These are phyloP conservation scores for Ganoderma meredithae DNA, from an alignment of 1,284 basidiomycete genomes.

Conservation along the genomic window DNA sequence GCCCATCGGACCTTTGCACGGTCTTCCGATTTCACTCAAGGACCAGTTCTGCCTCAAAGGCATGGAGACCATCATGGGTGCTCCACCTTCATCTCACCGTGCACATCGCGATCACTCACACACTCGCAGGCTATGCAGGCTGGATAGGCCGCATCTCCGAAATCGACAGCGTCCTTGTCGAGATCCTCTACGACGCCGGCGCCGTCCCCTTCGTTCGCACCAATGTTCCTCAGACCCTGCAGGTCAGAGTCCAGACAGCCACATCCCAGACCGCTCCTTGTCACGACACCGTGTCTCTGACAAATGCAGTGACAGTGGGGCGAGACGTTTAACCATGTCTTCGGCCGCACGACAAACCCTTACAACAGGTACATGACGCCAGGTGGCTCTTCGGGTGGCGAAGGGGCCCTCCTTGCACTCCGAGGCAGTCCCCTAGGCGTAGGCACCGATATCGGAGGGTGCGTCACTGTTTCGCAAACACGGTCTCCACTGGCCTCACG, in stretches of 20 bases:
- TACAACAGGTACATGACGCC: slow-evolving; percentile 70
- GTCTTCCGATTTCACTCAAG: slow-evolving; percentile 68
- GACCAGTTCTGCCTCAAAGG: slow-evolving; percentile 64
- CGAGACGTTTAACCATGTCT: slow-evolving; percentile 55
- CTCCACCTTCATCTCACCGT: slow-evolving; percentile 9
- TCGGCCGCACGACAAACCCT: slow-evolving; percentile 80
- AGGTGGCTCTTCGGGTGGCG: slow-evolving; percentile 85
- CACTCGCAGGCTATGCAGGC: slow-evolving; percentile 65
- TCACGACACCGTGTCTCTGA: neutral
- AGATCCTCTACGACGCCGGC: slow-evolving; percentile 49
- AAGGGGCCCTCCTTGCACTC: slow-evolving; percentile 77
- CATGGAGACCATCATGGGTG: slow-evolving; percentile 59
- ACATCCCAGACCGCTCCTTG: neutral
- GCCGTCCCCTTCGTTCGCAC: slow-evolving; percentile 58
- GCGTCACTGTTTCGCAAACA: slow-evolving; percentile 15
- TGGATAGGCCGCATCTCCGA: slow-evolving; percentile 55
- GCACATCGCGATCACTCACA: neutral
- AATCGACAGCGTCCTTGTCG: slow-evolving; percentile 49
- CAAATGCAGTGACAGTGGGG: slow-evolving; percentile 42
- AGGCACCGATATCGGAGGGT: slow-evolving; percentile 82
- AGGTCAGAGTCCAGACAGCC: slow-evolving; percentile 37
- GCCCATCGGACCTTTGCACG: slow-evolving; percentile 65
- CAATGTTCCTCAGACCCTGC: slow-evolving; percentile 55
- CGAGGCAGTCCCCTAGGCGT: slow-evolving; percentile 82
- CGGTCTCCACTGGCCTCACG: slow-evolving; percentile 7